Conservation (phyloP, 192 early-diverging fungal species). For the Mortierella alpina region DNA sequence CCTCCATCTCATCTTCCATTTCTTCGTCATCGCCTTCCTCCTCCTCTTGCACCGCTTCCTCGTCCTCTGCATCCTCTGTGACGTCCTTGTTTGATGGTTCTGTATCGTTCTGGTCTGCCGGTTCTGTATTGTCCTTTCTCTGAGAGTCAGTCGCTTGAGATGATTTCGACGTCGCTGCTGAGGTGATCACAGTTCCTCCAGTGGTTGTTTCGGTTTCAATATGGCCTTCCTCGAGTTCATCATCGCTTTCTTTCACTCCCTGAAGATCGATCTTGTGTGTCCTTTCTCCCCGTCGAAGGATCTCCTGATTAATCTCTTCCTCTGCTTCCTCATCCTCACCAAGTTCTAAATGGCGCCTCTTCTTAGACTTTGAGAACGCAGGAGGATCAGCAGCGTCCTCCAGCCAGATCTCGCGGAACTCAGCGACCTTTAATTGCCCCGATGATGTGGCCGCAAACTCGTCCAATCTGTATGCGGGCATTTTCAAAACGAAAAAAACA, state of each 20-base stretch:
- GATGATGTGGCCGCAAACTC: constrained; percentile 89
- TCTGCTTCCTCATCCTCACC: constrained; percentile 35
- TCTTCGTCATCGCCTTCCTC: constrained; percentile 56
- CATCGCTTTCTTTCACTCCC: constrained; percentile 21
- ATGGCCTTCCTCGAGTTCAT: constrained; percentile 13
- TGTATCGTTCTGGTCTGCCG: constrained; percentile 27
- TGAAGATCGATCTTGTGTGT: constrained; percentile 21
- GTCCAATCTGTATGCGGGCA: constrained; percentile 60
- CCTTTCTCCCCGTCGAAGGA: constrained; percentile 29
- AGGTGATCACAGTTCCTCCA: not conserved
- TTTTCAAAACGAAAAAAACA: not conserved
- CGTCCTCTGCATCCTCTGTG: constrained; percentile 36
- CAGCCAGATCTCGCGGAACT: constrained; percentile 89
- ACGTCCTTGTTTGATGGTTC: constrained; percentile 33
- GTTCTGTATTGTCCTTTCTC: constrained; percentile 6
- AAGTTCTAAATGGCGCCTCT: constrained; percentile 55
- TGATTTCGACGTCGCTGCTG: not conserved
- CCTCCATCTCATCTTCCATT: constrained; percentile 48
- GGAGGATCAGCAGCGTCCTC: constrained; percentile 87
- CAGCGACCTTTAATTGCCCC: constrained; percentile 75
- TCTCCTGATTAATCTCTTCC: constrained; percentile 43
- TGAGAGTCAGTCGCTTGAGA: not conserved
- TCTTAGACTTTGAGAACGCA: constrained; percentile 71
- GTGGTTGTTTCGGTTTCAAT: constrained; percentile 19
- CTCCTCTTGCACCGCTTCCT: constrained; percentile 34